Evolutionary conservation across 768 basidiomycete species (phyloP).

Genomic region (Candolleomyces efflorescens): DNA sequence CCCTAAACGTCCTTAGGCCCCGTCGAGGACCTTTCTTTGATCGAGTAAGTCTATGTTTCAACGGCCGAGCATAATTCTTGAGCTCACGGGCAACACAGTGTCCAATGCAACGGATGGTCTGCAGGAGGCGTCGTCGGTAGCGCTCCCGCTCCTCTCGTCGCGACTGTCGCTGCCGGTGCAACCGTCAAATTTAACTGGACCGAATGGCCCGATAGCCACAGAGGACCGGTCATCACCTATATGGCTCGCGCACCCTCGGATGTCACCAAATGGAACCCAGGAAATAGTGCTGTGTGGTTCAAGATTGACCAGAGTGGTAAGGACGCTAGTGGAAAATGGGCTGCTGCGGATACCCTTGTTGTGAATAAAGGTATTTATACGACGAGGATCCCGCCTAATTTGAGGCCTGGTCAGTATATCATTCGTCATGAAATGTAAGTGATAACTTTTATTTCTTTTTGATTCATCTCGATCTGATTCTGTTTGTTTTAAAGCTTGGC

Average conservation of each 20-base stretch:
- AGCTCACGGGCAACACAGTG: conserved; percentile 9
- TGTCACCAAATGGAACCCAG: conserved; percentile 39
- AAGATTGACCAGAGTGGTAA: conserved; percentile 42
- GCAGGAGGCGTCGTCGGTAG: conserved; percentile 23
- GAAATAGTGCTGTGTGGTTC: conserved; percentile 44
- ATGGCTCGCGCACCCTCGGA: conserved; percentile 42
- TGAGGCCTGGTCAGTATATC: conserved; percentile 43
- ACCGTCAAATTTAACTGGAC: conserved; percentile 36
- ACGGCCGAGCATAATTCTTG: not conserved
- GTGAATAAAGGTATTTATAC: conserved; percentile 35
- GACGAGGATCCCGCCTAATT: conserved; percentile 39
- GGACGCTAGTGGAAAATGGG: conserved; percentile 38
- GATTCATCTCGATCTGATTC: not conserved
- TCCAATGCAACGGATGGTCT: conserved; percentile 32
- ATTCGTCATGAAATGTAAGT: conserved; percentile 42
- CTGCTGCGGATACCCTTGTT: conserved; percentile 33
- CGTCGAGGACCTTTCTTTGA: conserved; percentile 31
- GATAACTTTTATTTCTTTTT: not conserved
- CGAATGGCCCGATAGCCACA: not conserved
- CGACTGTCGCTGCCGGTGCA: conserved; percentile 34
- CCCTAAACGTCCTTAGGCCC: conserved; percentile 22
- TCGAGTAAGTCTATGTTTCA: conserved; percentile 24
- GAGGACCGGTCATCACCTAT: conserved; percentile 44
- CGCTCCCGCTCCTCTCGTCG: conserved; percentile 31
- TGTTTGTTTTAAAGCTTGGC: conserved; percentile 25